phyloP scores from a whole-genome alignment of 805 yeast species.

The Metschnikowia bowlesiae region DNA sequence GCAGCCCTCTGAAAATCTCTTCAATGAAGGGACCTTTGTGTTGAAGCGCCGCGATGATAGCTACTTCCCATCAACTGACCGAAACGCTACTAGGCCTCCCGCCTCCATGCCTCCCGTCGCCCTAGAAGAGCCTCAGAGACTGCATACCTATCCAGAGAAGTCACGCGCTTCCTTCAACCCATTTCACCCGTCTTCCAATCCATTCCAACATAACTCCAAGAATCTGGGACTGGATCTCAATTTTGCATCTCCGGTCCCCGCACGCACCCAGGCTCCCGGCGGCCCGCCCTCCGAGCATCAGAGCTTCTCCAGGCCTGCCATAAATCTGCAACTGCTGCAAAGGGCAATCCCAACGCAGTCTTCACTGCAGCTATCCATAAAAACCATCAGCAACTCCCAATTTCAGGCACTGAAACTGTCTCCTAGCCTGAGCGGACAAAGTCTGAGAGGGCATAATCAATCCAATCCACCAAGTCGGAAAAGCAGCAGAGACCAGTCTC shows the following conservation, averaged over 20 bases:
- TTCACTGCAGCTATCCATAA: background rate
- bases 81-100: background rate
- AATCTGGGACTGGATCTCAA: background rate
- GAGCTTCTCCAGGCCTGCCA: background rate
- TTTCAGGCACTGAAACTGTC: background rate
- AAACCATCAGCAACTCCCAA: background rate
- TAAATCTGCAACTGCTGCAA: background rate
- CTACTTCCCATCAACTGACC: background rate
- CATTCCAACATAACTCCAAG: background rate
- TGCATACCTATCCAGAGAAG: conserved; percentile 2
- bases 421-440: background rate
- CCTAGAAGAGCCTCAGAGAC: background rate
- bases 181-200: background rate
- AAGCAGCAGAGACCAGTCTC: background rate
- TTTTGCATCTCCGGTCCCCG: background rate
- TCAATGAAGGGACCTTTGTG: conserved; percentile 8
- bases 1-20: conserved; percentile 12
- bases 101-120: background rate
- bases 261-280: background rate
- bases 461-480: background rate
- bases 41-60: background rate
- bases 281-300: background rate
- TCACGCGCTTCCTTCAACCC: background rate
- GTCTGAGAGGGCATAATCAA: background rate
- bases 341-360: background rate